A percentile compares a stretch with the other conserved stretches of the same genome.
Conservation (phyloP, 768 basidiomycete genomes). For the Suillus clintonianus region DNA sequence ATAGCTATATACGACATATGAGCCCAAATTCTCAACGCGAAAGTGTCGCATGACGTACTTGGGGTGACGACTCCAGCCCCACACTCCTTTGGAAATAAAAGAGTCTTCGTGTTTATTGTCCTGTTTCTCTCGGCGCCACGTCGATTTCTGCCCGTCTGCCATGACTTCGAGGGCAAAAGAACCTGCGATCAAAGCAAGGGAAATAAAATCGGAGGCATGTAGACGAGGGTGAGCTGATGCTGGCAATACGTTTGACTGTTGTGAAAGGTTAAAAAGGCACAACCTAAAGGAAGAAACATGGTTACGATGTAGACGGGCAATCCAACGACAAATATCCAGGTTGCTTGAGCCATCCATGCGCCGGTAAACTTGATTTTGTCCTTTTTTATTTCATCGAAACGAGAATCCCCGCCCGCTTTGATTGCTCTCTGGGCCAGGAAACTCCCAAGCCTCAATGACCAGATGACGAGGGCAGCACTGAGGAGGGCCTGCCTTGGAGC, state of each 20-base stretch:
- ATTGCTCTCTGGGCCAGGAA: constrained; percentile 56
- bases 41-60: constrained; percentile 48
- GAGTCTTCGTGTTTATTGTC: constrained; percentile 67
- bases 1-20: constrained; percentile 46
- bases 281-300: neutral
- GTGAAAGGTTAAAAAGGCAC: neutral
- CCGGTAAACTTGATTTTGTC: constrained; percentile 49
- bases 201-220: constrained; percentile 53
- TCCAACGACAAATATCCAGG: constrained; percentile 69
- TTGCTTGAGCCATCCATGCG: constrained; percentile 67
- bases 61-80: constrained; percentile 69
- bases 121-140: constrained; percentile 61
- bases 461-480: constrained; percentile 56
- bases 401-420: constrained; percentile 61
- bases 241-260: constrained; percentile 49
- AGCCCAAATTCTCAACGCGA: neutral
- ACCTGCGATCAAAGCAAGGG: constrained; percentile 51
- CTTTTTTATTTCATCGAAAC: constrained; percentile 62
- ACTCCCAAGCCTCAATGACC: constrained; percentile 62
- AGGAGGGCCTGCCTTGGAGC: constrained; percentile 64
- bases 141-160: constrained; percentile 66
- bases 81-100: constrained; percentile 70
- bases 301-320: constrained; percentile 64
- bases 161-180: constrained; percentile 64
- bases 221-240: constrained; percentile 50